A percentile compares a stretch with the other conserved stretches of the same genome.
phyloP scores from a whole-genome alignment of 441 rosid genomes.

The Pelargonium exstipulatum region DNA sequence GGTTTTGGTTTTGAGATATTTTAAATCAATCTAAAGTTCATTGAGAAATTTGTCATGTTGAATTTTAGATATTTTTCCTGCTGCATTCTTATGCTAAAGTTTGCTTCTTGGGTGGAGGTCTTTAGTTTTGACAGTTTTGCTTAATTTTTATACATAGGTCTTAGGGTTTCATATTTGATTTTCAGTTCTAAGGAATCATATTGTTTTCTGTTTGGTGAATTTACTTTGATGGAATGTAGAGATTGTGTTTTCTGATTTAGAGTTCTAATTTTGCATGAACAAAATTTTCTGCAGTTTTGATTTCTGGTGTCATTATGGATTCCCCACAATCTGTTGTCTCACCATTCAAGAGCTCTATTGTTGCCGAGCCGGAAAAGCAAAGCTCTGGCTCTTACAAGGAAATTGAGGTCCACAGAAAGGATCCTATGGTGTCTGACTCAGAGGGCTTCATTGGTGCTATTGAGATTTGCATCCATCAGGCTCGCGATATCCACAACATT shows the following conservation, averaged over 20 bases:
- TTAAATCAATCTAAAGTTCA: too few relatives aligned
- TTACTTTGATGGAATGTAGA: conserved; percentile 9
- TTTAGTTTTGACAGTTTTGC: too few relatives aligned
- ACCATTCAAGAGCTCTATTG: conserved; percentile 52
- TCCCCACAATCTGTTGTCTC: conserved; percentile 96
- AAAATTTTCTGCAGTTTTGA: conserved; percentile 23
- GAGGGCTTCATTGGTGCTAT: conserved; percentile 55
- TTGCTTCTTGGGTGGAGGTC: too few relatives aligned
- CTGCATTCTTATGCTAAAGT: too few relatives aligned
- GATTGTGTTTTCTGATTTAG: conserved; percentile 4
- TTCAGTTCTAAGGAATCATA: conserved; percentile 3
- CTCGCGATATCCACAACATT: conserved; percentile 97
- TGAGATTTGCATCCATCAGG: conserved; percentile 75
- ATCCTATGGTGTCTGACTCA: conserved; percentile 22
- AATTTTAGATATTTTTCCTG: too few relatives aligned
- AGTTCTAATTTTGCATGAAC: conserved; percentile 2
- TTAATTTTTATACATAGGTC: too few relatives aligned
- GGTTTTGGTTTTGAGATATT: background rate
- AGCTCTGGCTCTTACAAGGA: conserved; percentile 34
- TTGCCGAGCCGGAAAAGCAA: conserved; percentile 46
- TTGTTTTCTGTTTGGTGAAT: background rate
- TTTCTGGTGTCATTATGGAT: conserved; percentile 50
- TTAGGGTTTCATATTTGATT: background rate
- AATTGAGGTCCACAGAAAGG: conserved; percentile 35
- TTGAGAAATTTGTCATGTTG: too few relatives aligned